These are phyloP conservation scores for Rhododendron mucronatum DNA, from an alignment of 148 eudicot species.

Conservation along the genomic window DNA sequence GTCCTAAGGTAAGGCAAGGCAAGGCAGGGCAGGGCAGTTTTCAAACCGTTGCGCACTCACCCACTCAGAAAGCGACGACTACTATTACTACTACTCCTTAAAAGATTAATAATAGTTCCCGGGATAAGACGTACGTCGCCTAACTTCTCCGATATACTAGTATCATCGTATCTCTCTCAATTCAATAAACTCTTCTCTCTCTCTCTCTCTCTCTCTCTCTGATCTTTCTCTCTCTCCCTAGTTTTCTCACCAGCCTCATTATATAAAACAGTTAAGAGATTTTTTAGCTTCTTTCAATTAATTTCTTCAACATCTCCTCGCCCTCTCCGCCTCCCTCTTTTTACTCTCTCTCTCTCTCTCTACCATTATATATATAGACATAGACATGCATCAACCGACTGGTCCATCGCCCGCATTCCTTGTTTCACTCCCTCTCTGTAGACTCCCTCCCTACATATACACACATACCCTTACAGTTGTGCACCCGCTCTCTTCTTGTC, in stretches of 20 bases:
- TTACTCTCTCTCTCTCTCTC: neutral
- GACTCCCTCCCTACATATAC: neutral
- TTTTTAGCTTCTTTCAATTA: neutral
- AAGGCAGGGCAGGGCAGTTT: too few species aligned
- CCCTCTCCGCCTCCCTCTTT: conserved; percentile 18
- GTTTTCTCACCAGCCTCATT: conserved; percentile 18
- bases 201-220: neutral
- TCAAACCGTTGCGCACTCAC: too few species aligned
- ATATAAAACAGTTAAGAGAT: neutral
- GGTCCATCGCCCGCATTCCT: neutral
- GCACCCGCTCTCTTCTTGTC: neutral
- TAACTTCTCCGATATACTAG: neutral
- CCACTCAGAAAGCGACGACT: too few species aligned
- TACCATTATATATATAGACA: neutral
- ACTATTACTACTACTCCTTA: too few species aligned
- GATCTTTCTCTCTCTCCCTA: neutral
- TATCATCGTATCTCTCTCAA: neutral
- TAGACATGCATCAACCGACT: neutral
- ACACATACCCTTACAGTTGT: neutral
- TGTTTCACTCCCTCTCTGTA: neutral
- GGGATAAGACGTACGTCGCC: neutral
- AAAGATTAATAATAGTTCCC: too few species aligned
- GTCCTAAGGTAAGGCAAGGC: too few species aligned
- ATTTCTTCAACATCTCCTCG: neutral
- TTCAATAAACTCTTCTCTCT: neutral